Evolutionary conservation across 2,329 filamentous ascomycete species (phyloP), one percentile per base, ranked within the genome.

Genomic region (Raffaelea arxii): DNA sequence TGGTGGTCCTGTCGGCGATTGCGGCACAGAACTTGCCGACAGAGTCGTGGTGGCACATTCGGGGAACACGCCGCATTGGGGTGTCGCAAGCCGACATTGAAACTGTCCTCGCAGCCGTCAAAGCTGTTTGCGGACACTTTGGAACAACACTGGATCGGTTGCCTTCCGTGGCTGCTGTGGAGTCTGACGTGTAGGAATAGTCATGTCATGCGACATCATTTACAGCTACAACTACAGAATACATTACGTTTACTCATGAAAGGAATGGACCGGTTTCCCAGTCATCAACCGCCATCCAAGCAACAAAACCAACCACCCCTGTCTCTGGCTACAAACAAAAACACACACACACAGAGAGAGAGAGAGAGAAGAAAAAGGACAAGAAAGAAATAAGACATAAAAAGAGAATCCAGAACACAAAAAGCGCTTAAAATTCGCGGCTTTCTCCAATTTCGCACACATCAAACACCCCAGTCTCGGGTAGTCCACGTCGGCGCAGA

Each of bases 401-500:
- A 41, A 41, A 37, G 6, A 46, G 25, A 37, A 19, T 30, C 18
- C 21, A 21, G 7, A 21, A 21, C 27, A 30, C 27, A 30, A 16
- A 30, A 30, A 30, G 16, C 16, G 27, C 27, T 9, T 30, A 30
- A 39, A 88, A 92, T 59, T 88, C 84, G 49, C 79, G 75, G 55
- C 82, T 90, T 68, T 91, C 87, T 0, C 88, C 87, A 67, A 96
- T 86, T 54, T 86, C 80, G 58, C 87, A 91, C 1, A 86, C 75
- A 58, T 90, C 88, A 68, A 92, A 94, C 0, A 85, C 69, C 0
- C 86, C 87, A 40, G 71, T 76, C 63, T 90, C 84, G 0, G 75
- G 68, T 1, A 94, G 60, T 0, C 77, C 79, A 56, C 80, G 81
- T 56, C 72, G 75, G 56, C 68, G 74, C 59, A 95, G 64, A 3